These are phyloP conservation scores for Podila epicladia DNA, from an alignment of 192 early-diverging fungal genomes.

Conservation along the genomic window DNA sequence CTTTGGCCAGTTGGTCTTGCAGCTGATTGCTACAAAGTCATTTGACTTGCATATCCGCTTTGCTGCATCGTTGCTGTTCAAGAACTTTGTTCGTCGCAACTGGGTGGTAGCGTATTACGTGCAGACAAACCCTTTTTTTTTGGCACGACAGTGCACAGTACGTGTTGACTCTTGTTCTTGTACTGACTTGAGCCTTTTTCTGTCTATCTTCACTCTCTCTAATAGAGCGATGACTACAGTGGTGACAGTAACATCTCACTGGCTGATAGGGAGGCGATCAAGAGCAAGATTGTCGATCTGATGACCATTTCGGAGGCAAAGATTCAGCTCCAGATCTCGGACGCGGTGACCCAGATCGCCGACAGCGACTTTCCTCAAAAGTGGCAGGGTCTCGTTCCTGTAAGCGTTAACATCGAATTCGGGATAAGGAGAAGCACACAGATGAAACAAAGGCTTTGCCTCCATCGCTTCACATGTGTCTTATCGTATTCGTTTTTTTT, in stretches of 20 bases:
- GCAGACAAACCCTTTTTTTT: too few species aligned
- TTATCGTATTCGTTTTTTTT: background rate
- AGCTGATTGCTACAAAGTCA: conserved; percentile 72
- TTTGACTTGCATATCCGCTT: conserved; percentile 74
- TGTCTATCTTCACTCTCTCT: background rate
- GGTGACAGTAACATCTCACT: conserved; percentile 62
- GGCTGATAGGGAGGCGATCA: conserved; percentile 77
- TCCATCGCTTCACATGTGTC: background rate
- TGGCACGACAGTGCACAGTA: too few species aligned
- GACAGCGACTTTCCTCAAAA: conserved; percentile 91
- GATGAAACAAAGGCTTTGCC: background rate
- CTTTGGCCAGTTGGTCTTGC: conserved; percentile 64
- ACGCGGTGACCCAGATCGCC: conserved; percentile 94
- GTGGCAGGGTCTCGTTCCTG: conserved; percentile 85
- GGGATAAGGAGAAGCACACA: background rate
- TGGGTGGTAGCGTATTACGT: conserved; percentile 65
- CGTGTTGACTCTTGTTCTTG: background rate
- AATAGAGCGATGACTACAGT: conserved; percentile 60
- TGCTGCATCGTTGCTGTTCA: conserved; percentile 91
- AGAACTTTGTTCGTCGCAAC: conserved; percentile 93
- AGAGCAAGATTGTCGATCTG: conserved; percentile 81
- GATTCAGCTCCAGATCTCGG: conserved; percentile 90
- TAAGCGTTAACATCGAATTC: conserved; percentile 30
- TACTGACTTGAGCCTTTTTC: background rate
- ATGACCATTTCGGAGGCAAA: conserved; percentile 85